Evolutionary conservation across 2,329 filamentous ascomycete species (phyloP).

Genomic region (Verticillium longisporum): DNA sequence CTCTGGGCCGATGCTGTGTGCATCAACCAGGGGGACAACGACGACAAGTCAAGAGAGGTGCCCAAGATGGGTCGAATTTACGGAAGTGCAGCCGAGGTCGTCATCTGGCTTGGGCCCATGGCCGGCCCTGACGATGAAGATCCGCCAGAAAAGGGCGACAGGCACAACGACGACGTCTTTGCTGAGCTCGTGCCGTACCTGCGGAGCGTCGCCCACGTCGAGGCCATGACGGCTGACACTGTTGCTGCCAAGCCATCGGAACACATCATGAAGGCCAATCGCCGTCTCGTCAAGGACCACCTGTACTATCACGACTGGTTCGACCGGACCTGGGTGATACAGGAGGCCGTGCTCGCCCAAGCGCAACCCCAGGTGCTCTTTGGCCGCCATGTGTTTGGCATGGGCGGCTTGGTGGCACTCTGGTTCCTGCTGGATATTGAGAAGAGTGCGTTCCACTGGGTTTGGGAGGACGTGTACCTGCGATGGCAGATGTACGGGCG

Average conservation of each 20-base stretch:
- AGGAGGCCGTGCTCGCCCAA: constrained; percentile 15
- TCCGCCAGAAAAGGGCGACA: neutral
- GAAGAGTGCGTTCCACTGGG: neutral
- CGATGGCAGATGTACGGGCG: neutral
- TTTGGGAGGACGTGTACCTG: neutral
- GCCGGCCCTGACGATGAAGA: neutral
- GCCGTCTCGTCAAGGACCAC: neutral
- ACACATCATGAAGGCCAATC: neutral
- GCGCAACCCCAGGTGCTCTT: constrained; percentile 4
- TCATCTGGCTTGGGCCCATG: constrained; percentile 5
- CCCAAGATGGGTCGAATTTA: constrained; percentile 5
- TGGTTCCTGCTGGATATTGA: neutral
- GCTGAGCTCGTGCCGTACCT: neutral
- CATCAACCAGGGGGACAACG: constrained; percentile 6
- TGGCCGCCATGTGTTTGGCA: neutral
- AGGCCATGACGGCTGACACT: neutral
- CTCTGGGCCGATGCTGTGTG: constrained; percentile 31
- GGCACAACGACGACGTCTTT: neutral
- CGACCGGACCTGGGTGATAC: constrained; percentile 17
- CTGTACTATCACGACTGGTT: constrained; percentile 11
- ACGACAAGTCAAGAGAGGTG: constrained; percentile 5
- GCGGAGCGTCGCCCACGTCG: neutral
- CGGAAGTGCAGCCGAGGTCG: neutral
- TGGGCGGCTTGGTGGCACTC: neutral
- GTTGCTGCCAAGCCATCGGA: neutral